Evolutionary conservation across 2,329 filamentous ascomycete genomes (phyloP).

Genomic region (Trichoderma harzianum): DNA sequence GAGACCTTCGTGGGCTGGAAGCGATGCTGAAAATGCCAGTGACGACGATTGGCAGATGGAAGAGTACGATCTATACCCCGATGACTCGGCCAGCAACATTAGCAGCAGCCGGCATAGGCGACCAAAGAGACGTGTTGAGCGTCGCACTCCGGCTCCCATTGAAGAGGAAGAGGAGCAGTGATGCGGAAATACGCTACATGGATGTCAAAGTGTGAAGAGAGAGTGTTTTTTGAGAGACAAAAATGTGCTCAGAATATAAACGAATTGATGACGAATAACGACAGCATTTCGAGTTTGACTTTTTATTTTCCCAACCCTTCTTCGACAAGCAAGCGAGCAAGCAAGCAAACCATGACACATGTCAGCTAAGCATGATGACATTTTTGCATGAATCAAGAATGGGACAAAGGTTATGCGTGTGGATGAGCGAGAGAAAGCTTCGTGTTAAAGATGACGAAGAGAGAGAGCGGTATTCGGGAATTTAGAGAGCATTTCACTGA

Average conservation of each 20-base stretch:
- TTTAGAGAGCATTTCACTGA: conserved; percentile 22
- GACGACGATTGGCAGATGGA: conserved; percentile 58
- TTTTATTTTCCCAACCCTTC: not conserved
- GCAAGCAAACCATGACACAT: not conserved
- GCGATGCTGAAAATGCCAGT: conserved; percentile 46
- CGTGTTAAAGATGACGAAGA: no score
- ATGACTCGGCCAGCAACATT: conserved; percentile 79
- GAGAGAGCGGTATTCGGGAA: not conserved
- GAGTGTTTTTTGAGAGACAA: not conserved
- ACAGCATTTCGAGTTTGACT: not conserved
- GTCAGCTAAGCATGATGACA: not conserved
- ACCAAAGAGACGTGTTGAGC: conserved; percentile 65
- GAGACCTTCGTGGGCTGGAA: conserved; percentile 36
- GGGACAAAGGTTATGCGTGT: not conserved
- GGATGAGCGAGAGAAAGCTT: not conserved
- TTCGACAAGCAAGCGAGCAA: conserved; percentile 13
- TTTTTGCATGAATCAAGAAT: not conserved
- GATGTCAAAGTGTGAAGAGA: not conserved
- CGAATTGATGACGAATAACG: not conserved
- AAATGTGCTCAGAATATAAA: not conserved
- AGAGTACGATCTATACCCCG: conserved; percentile 64
- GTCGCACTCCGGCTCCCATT: conserved; percentile 69
- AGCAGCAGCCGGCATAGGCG: conserved; percentile 65
- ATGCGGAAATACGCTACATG: not conserved
- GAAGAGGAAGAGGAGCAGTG: conserved; percentile 68